These are phyloP conservation scores for Carex parvula DNA, from an alignment of 176 grass and related monocot species.

Conservation along the genomic window DNA sequence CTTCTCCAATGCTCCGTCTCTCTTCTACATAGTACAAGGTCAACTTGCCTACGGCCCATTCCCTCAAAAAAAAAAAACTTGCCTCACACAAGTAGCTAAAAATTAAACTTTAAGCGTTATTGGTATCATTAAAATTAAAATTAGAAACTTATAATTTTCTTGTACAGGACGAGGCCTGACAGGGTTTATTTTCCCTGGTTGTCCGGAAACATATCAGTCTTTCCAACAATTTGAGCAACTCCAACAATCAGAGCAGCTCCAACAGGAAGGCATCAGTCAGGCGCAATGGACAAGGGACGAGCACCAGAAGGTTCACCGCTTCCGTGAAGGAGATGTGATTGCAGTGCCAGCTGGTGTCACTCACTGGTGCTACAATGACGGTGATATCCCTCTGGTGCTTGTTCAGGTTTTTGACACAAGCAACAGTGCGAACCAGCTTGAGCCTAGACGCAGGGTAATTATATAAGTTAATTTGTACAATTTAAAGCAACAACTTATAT, in stretches of 20 bases:
- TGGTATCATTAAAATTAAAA: not conserved
- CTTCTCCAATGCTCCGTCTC: constrained; percentile 31
- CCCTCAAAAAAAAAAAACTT: too few species aligned
- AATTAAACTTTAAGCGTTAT: not conserved
- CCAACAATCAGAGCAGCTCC: not conserved
- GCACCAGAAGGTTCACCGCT: constrained; percentile 38
- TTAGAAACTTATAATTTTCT: not conserved
- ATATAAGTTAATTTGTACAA: not conserved
- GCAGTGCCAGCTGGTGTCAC: constrained; percentile 31
- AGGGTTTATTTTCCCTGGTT: constrained; percentile 32
- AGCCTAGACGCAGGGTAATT: constrained; percentile 28
- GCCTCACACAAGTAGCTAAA: not conserved
- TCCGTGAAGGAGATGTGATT: constrained; percentile 36
- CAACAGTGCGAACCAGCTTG: constrained; percentile 39
- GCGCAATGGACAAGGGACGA: constrained; percentile 29
- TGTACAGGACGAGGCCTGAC: constrained; percentile 24
- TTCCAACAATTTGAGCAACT: not conserved
- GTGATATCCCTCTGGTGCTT: constrained; percentile 28
- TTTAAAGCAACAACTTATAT: not conserved
- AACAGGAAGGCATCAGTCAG: constrained; percentile 1
- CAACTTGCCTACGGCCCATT: not conserved
- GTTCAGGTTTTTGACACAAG: constrained; percentile 30
- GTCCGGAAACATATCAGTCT: constrained; percentile 39
- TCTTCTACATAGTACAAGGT: constrained; percentile 38
- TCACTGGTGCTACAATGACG: constrained; percentile 40